phyloP scores from a whole-genome alignment of 306 rosid genomes.

The Fagus crenata region DNA sequence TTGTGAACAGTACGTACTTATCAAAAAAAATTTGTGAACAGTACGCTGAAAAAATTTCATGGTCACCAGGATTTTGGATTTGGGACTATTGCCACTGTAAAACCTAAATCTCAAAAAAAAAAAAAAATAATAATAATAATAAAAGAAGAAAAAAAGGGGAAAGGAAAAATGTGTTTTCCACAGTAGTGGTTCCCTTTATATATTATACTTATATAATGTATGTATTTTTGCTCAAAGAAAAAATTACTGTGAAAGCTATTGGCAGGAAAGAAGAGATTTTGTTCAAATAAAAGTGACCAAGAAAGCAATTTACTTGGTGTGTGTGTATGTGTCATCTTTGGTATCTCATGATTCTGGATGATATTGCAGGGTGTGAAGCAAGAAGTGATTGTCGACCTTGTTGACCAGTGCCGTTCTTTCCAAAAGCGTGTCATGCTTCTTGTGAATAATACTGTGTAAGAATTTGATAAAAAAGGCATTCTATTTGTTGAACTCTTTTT shows the following conservation, averaged over 20 bases:
- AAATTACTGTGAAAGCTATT: not conserved
- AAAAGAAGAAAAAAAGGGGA: too few relatives aligned
- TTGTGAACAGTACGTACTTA: not conserved
- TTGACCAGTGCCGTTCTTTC: slow-evolving; percentile 90
- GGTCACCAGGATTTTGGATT: not conserved
- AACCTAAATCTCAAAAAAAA: not conserved
- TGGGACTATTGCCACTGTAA: not conserved
- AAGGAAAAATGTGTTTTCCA: not conserved
- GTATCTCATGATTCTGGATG: slow-evolving; percentile 28
- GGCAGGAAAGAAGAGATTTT: not conserved
- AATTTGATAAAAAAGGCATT: not conserved
- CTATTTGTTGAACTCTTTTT: not conserved
- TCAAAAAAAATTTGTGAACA: too few relatives aligned
- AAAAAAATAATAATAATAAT: too few relatives aligned
- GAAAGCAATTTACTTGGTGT: not conserved
- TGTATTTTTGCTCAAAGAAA: not conserved
- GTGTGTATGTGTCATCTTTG: slow-evolving; percentile 5
- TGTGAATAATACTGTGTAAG: slow-evolving; percentile 77
- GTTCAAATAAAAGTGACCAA: not conserved
- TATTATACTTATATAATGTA: not conserved
- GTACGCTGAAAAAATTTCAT: not conserved
- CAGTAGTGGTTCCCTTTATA: not conserved
- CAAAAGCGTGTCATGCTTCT: slow-evolving; percentile 90
- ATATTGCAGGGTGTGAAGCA: slow-evolving; percentile 78
- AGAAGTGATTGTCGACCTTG: slow-evolving; percentile 91